Evolutionary conservation across 345 rosid species (phyloP).

Genomic region (Tarenaya hassleriana): DNA sequence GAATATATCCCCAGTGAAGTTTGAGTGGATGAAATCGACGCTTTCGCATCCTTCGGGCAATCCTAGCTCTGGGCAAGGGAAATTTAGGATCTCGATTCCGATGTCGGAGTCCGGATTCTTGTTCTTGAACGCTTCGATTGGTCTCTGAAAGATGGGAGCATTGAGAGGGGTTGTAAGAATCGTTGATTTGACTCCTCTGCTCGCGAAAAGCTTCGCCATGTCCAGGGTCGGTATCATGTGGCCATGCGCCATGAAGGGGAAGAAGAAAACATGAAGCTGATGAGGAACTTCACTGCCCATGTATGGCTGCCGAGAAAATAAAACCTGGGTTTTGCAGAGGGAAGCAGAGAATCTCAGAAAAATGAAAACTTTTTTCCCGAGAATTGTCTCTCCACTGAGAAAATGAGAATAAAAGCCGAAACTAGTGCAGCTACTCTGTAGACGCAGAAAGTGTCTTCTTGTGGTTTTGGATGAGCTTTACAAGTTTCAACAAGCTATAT

Average conservation of each 20-base stretch:
- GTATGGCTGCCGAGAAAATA: background rate
- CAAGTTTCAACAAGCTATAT: too few relatives aligned
- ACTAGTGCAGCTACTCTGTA: too few relatives aligned
- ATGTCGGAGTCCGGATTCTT: conserved; percentile 27
- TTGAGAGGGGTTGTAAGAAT: conserved; percentile 42
- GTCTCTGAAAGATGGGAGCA: conserved; percentile 26
- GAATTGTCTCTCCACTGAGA: too few relatives aligned
- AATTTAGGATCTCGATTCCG: conserved; percentile 27
- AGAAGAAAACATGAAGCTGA: conserved; percentile 36
- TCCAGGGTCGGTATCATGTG: conserved; percentile 45
- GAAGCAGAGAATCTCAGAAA: too few relatives aligned
- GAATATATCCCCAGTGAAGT: background rate
- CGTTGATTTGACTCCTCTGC: conserved; percentile 34
- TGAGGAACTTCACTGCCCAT: conserved; percentile 28
- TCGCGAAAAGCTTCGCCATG: conserved; percentile 50
- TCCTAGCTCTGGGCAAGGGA: conserved; percentile 39
- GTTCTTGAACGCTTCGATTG: conserved; percentile 21
- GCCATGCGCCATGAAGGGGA: conserved; percentile 53
- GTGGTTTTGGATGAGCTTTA: too few relatives aligned
- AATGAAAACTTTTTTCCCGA: too few relatives aligned
- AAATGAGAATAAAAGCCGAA: too few relatives aligned
- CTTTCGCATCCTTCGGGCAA: conserved; percentile 48
- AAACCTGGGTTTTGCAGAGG: too few relatives aligned
- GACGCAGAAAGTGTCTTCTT: too few relatives aligned
- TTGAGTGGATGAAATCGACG: conserved; percentile 22